Base-by-base conservation (phyloP, 768 basidiomycete species). In the Russula ochroleuca region DNA sequence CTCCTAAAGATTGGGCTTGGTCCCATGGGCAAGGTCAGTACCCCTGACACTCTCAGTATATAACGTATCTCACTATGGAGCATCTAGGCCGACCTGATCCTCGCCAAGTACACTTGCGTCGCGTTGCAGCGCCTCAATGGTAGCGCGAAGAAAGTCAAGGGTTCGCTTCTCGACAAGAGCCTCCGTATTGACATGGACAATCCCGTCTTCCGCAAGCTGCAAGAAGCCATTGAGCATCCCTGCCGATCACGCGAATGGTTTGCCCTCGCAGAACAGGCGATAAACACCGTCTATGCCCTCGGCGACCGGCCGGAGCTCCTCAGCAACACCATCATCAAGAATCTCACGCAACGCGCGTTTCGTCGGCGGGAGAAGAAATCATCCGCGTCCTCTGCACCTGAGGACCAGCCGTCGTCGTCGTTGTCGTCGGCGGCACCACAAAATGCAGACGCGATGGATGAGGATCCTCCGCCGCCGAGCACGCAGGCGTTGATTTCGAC, bases 71-170 rank as follows among this genome's bases (percentile, higher is more conserved):
- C 19, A 45, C 68, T 45, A 56, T 21, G 33, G 63, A 13, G 14
- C 21, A 7, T 15, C 8, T 68, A 98, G 95, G 77, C 82, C 9
- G 97, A 99, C 72, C 80, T 95, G 25, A 92, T 87, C 1, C 84
- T 98, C 19, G 94, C 95, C 0, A 82, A 92, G 51, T 98, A 97
- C 71, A 97, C 94, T 0, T 98, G 94, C 72, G 85, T 98, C 55
- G 94, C 94, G 0, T 77, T 98, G 48, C 94, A 96, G 67, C 83
- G 97, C 0, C 79, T 99, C 10, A 92, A 92, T 54, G 97, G 97
- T 2, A 95, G 91, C 68, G 91, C 85, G 33, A 99, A 99, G 79
- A 99, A 98, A 72, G 85, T 99, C 64, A 99, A 99, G 79, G 96
- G 95, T 5, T 98, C 94, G 0, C 81, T 97, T 9, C 78, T 85